Base-by-base conservation (phyloP, 768 basidiomycete species). In the Chalciporus sphaerocephalus region DNA sequence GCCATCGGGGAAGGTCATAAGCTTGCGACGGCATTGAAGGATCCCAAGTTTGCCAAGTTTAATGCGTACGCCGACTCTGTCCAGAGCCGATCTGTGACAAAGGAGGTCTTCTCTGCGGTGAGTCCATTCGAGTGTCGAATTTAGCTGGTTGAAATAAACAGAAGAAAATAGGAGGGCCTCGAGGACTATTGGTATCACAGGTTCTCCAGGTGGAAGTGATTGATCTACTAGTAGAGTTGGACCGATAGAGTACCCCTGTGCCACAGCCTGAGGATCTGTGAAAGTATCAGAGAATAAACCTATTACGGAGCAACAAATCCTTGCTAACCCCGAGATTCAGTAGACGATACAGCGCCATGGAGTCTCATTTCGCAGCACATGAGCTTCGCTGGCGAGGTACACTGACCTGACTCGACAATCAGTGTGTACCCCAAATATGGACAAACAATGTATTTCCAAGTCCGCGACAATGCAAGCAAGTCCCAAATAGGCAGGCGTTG, bases 81-180 rank as follows among this genome's bases (percentile, higher is more conserved):
- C 22, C 69, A 69, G 48, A 67, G 59, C 4, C 70, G 81, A 56
- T 70, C 74, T 8, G 80, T 75, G 53, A 75, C 77, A 55, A 73
- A 74, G 53, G 62, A 67, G 16, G 81, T 75, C 0, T 82, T 75
- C 50, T 64, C 74, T 43, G 60, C 66, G 57, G 80, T 80, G 49
- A 38, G 74, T 65, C n/a, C n/a, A 2, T 1, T 33, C 20, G 17
- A 22, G 27, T 11, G 4, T 7, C 15, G 8, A 1, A 25, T 9
- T 16, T 6, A 11, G 10, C 5, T 23, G 5, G 21, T 38, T 12
- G 15, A 32, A 11, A 23, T 44, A 13, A 44, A 10, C 6, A 4
- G 9, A 10, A 4, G 25, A 27, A 35, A 30, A 38, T 23, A 39
- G 32, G 42, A 35, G 21, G 17, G 10, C 1, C 20, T 44, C 8